Evolutionary conservation across 1,284 basidiomycete species (phyloP).

Genomic region (Moniliophthora roreri): DNA sequence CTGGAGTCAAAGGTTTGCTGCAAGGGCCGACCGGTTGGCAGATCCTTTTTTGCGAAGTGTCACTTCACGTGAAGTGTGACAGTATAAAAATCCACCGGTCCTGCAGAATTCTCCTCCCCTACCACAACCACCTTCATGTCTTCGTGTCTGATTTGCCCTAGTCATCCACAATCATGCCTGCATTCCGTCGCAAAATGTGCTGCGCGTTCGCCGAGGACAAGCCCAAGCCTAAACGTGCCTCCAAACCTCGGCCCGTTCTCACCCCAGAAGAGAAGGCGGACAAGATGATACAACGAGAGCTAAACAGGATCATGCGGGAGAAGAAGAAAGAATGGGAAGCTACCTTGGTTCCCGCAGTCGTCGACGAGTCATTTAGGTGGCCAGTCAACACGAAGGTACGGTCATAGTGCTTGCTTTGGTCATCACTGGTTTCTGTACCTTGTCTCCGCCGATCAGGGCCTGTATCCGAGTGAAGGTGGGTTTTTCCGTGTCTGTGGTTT

Average conservation of each 20-base stretch:
- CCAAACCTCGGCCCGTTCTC: not conserved
- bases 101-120: no score
- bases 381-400: not conserved
- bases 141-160: no score
- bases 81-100: no score
- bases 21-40: no score
- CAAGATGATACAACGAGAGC: not conserved
- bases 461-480: not conserved
- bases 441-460: not conserved
- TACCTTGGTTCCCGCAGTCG: not conserved
- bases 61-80: no score
- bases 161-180: slow-evolving; percentile 2
- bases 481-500: not conserved
- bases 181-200: not conserved
- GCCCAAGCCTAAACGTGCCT: not conserved
- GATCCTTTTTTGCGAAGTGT: no score
- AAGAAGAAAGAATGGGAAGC: not conserved
- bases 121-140: no score
- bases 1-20: no score
- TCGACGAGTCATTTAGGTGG: not conserved
- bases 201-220: not conserved
- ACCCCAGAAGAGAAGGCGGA: not conserved
- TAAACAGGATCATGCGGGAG: not conserved
- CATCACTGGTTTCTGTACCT: not conserved
- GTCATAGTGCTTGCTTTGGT: not conserved